phyloP scores from a whole-genome alignment of 176 grass and related monocot genomes.

The Luzula sylvatica region DNA sequence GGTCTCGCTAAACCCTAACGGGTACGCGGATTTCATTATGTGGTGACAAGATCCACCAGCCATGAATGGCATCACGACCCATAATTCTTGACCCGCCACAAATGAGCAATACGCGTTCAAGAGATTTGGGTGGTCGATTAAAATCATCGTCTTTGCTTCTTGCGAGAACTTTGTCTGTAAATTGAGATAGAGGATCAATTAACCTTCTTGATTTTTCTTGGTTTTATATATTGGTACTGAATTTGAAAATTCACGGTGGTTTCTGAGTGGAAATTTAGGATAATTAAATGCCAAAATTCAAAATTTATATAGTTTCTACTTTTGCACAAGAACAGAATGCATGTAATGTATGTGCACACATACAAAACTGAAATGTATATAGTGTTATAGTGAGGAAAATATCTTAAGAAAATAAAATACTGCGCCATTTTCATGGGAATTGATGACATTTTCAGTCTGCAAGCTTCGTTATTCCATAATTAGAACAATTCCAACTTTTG shows the following conservation, averaged over 20 bases:
- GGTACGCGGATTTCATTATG: slow-evolving; percentile 72
- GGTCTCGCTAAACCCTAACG: slow-evolving; percentile 58
- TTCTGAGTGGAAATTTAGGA: too few species aligned
- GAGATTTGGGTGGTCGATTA: slow-evolving; percentile 79
- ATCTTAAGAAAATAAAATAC: too few species aligned
- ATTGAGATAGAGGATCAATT: neutral
- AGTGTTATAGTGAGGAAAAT: too few species aligned
- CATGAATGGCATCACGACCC: slow-evolving; percentile 54
- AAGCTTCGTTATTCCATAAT: too few species aligned
- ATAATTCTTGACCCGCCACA: slow-evolving; percentile 16
- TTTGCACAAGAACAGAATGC: too few species aligned
- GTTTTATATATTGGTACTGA: neutral
- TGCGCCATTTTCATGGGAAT: too few species aligned
- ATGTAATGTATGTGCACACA: too few species aligned
- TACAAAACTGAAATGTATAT: too few species aligned
- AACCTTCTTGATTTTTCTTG: neutral
- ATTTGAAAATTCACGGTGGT: neutral
- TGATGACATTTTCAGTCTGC: too few species aligned
- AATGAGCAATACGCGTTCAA: slow-evolving; percentile 81
- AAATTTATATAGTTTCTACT: too few species aligned
- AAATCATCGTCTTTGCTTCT: slow-evolving; percentile 83
- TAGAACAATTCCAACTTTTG: too few species aligned
- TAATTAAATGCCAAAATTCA: too few species aligned
- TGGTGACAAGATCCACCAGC: slow-evolving; percentile 80
- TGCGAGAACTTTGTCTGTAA: slow-evolving; percentile 55